Evolutionary conservation across 75 land plant species (phyloP), one percentile per base, ranked within the genome.

Genomic region (Cupressus sempervirens): DNA sequence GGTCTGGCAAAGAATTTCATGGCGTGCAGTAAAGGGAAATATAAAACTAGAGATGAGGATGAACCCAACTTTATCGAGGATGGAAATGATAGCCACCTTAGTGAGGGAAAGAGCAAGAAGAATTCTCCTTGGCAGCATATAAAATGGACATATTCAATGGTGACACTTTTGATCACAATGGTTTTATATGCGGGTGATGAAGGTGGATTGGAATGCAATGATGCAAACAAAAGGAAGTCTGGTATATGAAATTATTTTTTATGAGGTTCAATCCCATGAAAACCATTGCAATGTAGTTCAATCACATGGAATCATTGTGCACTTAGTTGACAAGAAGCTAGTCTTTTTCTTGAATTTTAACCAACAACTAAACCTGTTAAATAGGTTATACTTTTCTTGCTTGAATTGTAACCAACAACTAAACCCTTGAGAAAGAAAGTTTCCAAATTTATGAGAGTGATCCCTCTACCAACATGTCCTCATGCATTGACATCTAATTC

Each of bases 131-230:
- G 96, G 96, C 96, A 94, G 43, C 90, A 94, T 20, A 91, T 94
- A 85, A 94, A 94, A 80, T 94, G 96, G 96, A 93, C 92, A 3
- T 92, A 94, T 82, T 85, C 77, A 26, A 92, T 94, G 91, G 93
- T 90, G 1, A 89, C 84, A 86, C 84, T 94, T 58, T 85, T 94
- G 45, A 94, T 94, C 30, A 90, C 89, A 11, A 87, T 89, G 15
- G 94, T 94, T 38, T 87, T 90, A 72, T 91, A 86, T 58, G 86
- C 90, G 43, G 84, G 84, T 54, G 86, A 80, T 11, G 36, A 82
- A 40, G 87, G 85, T 14, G 82, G 56, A 76, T 62, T 29, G 32
- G 91, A 89, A 15, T 83, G 86, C 35, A 75, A 38, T 58, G 80
- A 83, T 35, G 86, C 53, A 10, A 75, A 74, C 29, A 92, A 85